Percentiles rank a stretch among this genome's conserved stretches.
phyloP scores from a whole-genome alignment of 345 rosid genomes.

The Arabis alpina region DNA sequence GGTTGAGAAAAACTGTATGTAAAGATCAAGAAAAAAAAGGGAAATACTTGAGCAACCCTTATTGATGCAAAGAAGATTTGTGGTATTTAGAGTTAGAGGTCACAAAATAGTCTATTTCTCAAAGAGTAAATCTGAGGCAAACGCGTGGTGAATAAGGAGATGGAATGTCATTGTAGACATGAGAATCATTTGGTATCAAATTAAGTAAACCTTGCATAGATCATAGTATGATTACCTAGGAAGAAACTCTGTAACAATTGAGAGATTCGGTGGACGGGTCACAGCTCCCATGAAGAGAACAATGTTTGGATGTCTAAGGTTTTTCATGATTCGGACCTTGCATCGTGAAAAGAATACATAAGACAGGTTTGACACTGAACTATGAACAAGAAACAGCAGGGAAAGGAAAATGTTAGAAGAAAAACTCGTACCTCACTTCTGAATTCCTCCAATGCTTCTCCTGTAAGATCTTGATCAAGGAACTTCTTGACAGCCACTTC shows the following conservation, averaged over 20 bases:
- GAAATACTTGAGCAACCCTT: constrained; percentile 1
- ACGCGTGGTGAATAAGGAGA: background rate
- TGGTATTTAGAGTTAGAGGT: constrained; percentile 3
- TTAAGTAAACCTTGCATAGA: background rate
- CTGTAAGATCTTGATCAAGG: constrained; percentile 79
- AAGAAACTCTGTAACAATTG: constrained; percentile 92
- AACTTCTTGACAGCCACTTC: constrained; percentile 97
- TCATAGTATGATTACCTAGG: constrained; percentile 60
- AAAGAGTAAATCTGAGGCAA: background rate
- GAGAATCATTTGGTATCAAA: constrained; percentile 20
- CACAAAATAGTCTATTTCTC: background rate
- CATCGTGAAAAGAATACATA: constrained; percentile 10
- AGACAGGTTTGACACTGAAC: background rate
- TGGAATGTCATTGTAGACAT: constrained; percentile 9
- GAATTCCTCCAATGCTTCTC: constrained; percentile 85
- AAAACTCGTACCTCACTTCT: constrained; percentile 71
- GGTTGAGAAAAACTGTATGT: constrained; percentile 1
- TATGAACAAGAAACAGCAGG: constrained; percentile 14
- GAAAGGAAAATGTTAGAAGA: constrained; percentile 7
- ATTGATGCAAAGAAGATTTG: constrained; percentile 4
- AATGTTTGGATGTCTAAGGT: constrained; percentile 90
- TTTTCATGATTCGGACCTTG: constrained; percentile 83
- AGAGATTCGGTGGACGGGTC: constrained; percentile 90
- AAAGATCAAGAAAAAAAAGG: background rate
- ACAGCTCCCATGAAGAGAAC: constrained; percentile 99